Conservation (phyloP, 768 basidiomycete genomes). For the Suillus hirtellus region DNA sequence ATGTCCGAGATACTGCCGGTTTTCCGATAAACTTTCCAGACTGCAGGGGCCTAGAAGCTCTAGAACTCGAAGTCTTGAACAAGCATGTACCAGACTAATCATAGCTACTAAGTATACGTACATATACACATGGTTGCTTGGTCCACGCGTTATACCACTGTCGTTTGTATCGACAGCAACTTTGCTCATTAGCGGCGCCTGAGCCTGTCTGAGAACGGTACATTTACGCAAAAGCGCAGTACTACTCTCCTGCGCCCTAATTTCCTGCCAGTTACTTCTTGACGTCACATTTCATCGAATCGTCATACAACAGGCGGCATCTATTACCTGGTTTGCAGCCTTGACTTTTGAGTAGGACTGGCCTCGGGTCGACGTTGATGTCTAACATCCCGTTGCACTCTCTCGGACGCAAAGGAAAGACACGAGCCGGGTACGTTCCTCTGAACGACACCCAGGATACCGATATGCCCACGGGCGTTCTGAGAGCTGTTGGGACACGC, state of each 20-base stretch:
- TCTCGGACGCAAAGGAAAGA: conserved; percentile 50
- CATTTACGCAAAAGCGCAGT: neutral
- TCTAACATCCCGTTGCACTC: conserved; percentile 73
- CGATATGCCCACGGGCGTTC: conserved; percentile 32
- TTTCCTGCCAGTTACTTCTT: neutral
- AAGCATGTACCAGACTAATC: neutral
- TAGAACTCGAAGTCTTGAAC: neutral
- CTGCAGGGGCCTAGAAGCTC: neutral
- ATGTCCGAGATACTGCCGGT: neutral
- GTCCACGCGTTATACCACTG: neutral
- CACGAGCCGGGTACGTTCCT: conserved; percentile 48
- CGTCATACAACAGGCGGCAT: neutral
- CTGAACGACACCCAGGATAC: conserved; percentile 32
- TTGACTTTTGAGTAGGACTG: conserved; percentile 1
- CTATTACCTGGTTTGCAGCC: neutral
- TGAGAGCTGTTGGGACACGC: conserved; percentile 37
- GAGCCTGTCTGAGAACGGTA: neutral
- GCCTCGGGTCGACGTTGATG: conserved; percentile 39
- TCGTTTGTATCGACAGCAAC: neutral
- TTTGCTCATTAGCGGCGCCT: neutral
- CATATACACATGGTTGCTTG: neutral
- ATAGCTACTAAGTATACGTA: neutral
- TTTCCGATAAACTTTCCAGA: neutral
- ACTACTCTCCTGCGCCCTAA: neutral
- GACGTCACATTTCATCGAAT: neutral